phyloP scores from a whole-genome alignment of 805 yeast species.

The Metschnikowia arizonensis region DNA sequence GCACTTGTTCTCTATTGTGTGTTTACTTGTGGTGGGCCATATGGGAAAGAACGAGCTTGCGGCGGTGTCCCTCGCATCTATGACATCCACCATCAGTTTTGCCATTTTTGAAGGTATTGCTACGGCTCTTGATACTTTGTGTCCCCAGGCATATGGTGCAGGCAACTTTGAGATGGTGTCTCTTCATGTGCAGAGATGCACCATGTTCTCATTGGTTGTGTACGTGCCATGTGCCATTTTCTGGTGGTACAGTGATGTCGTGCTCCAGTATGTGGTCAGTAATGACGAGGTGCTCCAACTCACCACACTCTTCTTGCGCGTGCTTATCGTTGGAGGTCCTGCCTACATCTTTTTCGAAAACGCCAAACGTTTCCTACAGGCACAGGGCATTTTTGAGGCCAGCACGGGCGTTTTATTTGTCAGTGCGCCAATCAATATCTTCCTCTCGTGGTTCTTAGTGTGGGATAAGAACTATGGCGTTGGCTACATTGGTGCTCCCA shows the following conservation, averaged over 20 bases:
- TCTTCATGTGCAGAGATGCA: conserved; percentile 37
- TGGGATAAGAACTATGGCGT: conserved; percentile 39
- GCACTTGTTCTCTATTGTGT: conserved; percentile 41
- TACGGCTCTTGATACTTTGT: conserved; percentile 42
- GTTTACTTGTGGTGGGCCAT: conserved; percentile 43
- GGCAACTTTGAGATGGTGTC: conserved; percentile 36
- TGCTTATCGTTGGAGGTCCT: conserved; percentile 39
- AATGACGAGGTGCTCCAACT: conserved; percentile 31
- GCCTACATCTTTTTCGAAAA: conserved; percentile 42
- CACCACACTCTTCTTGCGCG: conserved; percentile 33
- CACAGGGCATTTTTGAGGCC: conserved; percentile 46
- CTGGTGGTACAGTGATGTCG: conserved; percentile 37
- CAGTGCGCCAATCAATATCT: conserved; percentile 40
- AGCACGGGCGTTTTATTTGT: conserved; percentile 41
- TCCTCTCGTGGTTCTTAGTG: conserved; percentile 39
- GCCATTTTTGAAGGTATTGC: conserved; percentile 46
- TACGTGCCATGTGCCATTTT: conserved; percentile 37
- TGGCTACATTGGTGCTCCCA: conserved; percentile 43
- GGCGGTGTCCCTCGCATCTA: conserved; percentile 42
- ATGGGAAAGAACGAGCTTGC: conserved; percentile 44
- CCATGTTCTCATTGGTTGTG: conserved; percentile 28
- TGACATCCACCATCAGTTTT: conserved; percentile 43
- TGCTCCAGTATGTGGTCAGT: conserved; percentile 30
- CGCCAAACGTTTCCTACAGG: conserved; percentile 40
- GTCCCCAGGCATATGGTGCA: conserved; percentile 46